Conservation (phyloP, 371 early-diverging fungal genomes). For the Coelomomyces lativittatus region DNA sequence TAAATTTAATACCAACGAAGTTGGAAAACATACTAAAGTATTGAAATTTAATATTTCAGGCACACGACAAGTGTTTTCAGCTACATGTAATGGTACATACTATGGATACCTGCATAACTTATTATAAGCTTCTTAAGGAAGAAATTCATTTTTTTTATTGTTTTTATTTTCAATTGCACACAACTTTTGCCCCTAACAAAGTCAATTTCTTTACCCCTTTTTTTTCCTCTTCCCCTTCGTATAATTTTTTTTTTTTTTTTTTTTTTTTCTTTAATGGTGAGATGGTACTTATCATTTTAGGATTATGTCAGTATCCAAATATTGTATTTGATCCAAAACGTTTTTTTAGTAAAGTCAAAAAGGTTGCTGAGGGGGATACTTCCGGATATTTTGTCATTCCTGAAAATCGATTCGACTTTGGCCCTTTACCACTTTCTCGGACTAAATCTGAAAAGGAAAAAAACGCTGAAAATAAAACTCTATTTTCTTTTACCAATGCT, state of each 20-base stretch:
- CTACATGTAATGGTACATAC: neutral
- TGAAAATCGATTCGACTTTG: conserved; percentile 15
- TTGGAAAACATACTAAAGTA: conserved; percentile 17
- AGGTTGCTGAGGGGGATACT: conserved; percentile 13
- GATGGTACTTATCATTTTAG: conserved; percentile 5
- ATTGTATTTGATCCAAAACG: conserved; percentile 16
- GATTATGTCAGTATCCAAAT: conserved; percentile 18
- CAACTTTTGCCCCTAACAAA: no score
- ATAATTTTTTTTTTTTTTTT: neutral
- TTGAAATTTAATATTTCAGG: conserved; percentile 23
- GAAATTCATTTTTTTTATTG: no score
- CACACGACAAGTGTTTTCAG: neutral
- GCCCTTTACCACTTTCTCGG: conserved; percentile 28
- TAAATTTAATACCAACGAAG: conserved; percentile 15
- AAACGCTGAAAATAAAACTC: conserved; percentile 23
- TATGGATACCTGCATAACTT: no score
- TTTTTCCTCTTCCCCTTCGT: neutral
- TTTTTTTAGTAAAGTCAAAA: conserved; percentile 17
- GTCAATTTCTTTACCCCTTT: no score
- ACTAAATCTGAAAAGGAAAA: conserved; percentile 25
- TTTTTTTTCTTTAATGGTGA: no score
- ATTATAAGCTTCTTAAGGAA: no score
- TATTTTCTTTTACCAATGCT: conserved; percentile 16
- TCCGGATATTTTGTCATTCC: neutral
- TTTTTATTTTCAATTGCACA: no score